Percentiles rank a stretch among this genome's conserved stretches.
phyloP scores from a whole-genome alignment of 2,329 filamentous ascomycete species.

The Colletotrichum agaves region DNA sequence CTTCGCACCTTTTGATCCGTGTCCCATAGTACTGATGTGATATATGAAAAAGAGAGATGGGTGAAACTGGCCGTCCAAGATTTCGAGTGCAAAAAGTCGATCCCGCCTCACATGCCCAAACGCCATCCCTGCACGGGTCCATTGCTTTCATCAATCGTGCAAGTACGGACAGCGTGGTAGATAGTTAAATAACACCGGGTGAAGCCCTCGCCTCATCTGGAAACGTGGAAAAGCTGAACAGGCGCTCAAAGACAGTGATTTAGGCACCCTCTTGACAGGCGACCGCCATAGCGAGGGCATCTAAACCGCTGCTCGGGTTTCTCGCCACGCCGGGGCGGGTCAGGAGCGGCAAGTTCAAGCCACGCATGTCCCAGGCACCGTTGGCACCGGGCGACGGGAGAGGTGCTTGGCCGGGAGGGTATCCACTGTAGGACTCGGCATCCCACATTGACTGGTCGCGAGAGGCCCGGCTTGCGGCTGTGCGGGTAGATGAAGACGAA shows the following conservation, averaged over 20 bases:
- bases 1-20: constrained; percentile 34
- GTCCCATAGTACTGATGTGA: neutral
- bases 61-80: neutral
- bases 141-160: constrained; percentile 5
- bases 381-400: constrained; percentile 50
- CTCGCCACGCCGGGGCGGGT: constrained; percentile 54
- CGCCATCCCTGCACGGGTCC: neutral
- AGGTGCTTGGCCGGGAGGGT: constrained; percentile 43
- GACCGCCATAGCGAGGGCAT: constrained; percentile 65
- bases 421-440: constrained; percentile 48
- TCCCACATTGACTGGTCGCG: constrained; percentile 54
- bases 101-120: neutral
- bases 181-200: neutral
- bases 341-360: constrained; percentile 56
- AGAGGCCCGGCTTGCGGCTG: constrained; percentile 43
- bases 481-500: constrained; percentile 46
- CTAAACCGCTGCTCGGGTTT: constrained; percentile 63
- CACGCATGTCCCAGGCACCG: constrained; percentile 60
- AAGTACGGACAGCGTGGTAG: neutral
- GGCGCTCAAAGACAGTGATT: neutral
- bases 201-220: too few relatives aligned
- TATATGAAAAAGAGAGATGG: constrained; percentile 3
- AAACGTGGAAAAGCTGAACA: too few relatives aligned
- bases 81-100: too few relatives aligned
- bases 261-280: constrained; percentile 59